A percentile compares a stretch with the other conserved stretches of the same genome.
phyloP scores from a whole-genome alignment of 2,329 filamentous ascomycete genomes.

The Talaromyces albobiverticillius region DNA sequence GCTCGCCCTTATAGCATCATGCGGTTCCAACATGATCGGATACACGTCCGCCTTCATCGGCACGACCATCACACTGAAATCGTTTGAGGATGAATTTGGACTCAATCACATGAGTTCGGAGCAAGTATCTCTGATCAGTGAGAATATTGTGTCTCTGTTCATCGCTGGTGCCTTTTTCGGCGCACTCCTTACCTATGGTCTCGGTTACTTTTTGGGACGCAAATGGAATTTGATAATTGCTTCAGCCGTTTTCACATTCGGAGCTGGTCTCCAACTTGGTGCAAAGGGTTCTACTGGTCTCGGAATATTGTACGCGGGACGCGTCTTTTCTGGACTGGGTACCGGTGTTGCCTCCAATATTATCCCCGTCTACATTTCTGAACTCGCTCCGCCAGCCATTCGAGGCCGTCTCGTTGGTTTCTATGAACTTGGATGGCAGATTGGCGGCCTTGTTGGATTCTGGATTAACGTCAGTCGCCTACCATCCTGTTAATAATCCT shows the following conservation, averaged over 20 bases:
- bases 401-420: constrained; percentile 54
- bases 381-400: constrained; percentile 53
- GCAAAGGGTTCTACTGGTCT: constrained; percentile 58
- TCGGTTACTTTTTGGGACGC: constrained; percentile 63
- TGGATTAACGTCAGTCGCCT: constrained; percentile 45
- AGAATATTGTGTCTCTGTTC: constrained; percentile 75
- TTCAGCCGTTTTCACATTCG: constrained; percentile 62
- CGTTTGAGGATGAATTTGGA: constrained; percentile 65
- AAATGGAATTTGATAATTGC: constrained; percentile 62
- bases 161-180: constrained; percentile 82
- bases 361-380: constrained; percentile 57
- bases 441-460: constrained; percentile 51
- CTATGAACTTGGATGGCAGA: constrained; percentile 51
- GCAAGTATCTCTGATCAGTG: constrained; percentile 59
- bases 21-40: constrained; percentile 58
- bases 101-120: constrained; percentile 50
- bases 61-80: constrained; percentile 67
- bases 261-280: constrained; percentile 66
- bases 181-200: constrained; percentile 60
- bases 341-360: constrained; percentile 54
- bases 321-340: constrained; percentile 52
- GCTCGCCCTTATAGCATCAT: constrained; percentile 53
- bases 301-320: constrained; percentile 51
- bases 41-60: constrained; percentile 75
- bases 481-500: constrained; percentile 14